Conservation (phyloP, 1,284 basidiomycete genomes). For the Rhodotorula sp. region DNA sequence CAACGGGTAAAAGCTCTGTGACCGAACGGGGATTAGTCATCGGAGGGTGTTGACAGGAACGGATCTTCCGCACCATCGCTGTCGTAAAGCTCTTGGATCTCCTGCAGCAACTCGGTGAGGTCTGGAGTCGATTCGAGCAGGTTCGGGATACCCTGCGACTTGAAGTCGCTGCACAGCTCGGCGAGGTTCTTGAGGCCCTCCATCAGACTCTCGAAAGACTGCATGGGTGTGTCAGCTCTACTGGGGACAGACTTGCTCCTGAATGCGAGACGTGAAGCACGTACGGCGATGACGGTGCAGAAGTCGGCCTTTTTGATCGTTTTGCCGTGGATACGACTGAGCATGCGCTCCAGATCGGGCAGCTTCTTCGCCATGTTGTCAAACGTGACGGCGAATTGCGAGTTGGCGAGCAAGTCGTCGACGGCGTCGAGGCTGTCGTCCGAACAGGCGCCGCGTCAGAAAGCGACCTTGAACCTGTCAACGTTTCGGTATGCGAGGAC, state of each 20-base stretch:
- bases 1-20: slow-evolving; percentile 63
- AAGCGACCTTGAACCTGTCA: slow-evolving; percentile 19
- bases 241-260: slow-evolving; percentile 52
- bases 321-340: slow-evolving; percentile 89
- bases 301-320: slow-evolving; percentile 84
- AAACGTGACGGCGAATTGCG: slow-evolving; percentile 72
- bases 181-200: slow-evolving; percentile 64
- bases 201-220: slow-evolving; percentile 68
- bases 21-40: not conserved
- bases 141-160: slow-evolving; percentile 69
- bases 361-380: slow-evolving; percentile 70
- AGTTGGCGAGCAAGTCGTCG: slow-evolving; percentile 75
- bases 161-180: slow-evolving; percentile 62
- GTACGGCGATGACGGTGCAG: slow-evolving; percentile 7
- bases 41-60: not conserved
- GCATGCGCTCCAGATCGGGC: slow-evolving; percentile 88
- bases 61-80: slow-evolving; percentile 58
- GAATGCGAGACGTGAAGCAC: not conserved
- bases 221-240: slow-evolving; percentile 57
- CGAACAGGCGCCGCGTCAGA: not conserved
- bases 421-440: slow-evolving; percentile 79
- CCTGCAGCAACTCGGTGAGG: slow-evolving; percentile 60
- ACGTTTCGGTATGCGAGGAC: no score
- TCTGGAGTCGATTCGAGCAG: slow-evolving; percentile 79
- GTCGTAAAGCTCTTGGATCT: slow-evolving; percentile 70